Conservation (phyloP, 345 rosid genomes). For the Rubroshorea leprosula region DNA sequence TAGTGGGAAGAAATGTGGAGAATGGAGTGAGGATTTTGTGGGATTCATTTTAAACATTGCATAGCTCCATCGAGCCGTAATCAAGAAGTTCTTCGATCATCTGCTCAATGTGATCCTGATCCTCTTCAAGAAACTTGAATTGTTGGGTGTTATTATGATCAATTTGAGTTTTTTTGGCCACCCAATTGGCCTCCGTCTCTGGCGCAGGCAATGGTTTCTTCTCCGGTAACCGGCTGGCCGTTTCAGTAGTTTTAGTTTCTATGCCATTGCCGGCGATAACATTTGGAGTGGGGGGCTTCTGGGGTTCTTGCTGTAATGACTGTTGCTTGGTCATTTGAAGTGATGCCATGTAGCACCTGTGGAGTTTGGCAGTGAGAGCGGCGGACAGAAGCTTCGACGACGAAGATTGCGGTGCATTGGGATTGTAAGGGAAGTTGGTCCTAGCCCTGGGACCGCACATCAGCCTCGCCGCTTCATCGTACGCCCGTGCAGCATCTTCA, state of each 20-base stretch:
- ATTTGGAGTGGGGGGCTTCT: slow-evolving; percentile 21
- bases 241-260: slow-evolving; percentile 20
- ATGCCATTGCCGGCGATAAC: slow-evolving; percentile 20
- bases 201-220: slow-evolving; percentile 30
- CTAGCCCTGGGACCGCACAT: slow-evolving; percentile 95
- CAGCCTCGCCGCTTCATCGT: slow-evolving; percentile 95
- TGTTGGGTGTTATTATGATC: slow-evolving; percentile 23
- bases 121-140: slow-evolving; percentile 68
- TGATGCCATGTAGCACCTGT: slow-evolving; percentile 92
- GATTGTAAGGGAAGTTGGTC: slow-evolving; percentile 87
- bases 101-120: slow-evolving; percentile 85
- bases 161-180: slow-evolving; percentile 32
- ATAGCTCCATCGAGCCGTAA: slow-evolving; percentile 74
- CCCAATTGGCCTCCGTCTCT: slow-evolving; percentile 41
- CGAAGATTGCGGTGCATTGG: slow-evolving; percentile 54
- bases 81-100: slow-evolving; percentile 92
- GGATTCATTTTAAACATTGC: slow-evolving; percentile 29
- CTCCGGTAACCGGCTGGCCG: slow-evolving; percentile 20
- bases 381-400: slow-evolving; percentile 90
- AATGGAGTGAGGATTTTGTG: neutral
- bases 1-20: slow-evolving; percentile 13
- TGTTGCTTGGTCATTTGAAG: slow-evolving; percentile 69
- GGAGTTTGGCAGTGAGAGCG: slow-evolving; percentile 82
- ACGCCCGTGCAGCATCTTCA: slow-evolving; percentile 92
- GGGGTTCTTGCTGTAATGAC: slow-evolving; percentile 25